Evolutionary conservation across 352 stramenopile genomes (phyloP).

Genomic region (Phytophthora foliorum): DNA sequence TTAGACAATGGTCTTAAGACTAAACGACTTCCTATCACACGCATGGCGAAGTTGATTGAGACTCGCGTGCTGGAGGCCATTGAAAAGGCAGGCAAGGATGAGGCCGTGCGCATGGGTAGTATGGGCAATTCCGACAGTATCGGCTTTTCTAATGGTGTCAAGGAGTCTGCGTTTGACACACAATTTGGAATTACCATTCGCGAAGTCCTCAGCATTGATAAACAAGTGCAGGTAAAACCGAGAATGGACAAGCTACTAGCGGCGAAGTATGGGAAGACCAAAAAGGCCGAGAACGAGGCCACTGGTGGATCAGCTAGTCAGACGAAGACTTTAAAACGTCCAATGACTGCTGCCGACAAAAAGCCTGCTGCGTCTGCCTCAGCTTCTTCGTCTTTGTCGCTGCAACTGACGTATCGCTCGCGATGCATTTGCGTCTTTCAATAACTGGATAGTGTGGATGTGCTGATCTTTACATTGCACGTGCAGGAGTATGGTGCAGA

Average conservation of each 20-base stretch:
- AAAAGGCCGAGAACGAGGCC: constrained; percentile 44
- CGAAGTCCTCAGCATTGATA: constrained; percentile 88
- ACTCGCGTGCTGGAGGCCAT: constrained; percentile 81
- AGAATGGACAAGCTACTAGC: constrained; percentile 83
- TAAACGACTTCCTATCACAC: constrained; percentile 79
- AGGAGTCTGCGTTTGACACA: constrained; percentile 80
- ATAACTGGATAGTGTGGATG: constrained; percentile 88
- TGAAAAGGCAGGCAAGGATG: constrained; percentile 78
- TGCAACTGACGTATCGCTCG: constrained; percentile 88
- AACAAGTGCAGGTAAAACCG: constrained; percentile 91
- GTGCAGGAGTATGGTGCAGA: constrained; percentile 89
- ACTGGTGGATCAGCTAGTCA: constrained; percentile 29
- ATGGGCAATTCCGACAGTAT: constrained; percentile 89
- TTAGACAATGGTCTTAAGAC: constrained; percentile 87
- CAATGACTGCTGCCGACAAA: constrained; percentile 31
- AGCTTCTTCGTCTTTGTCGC: constrained; percentile 36
- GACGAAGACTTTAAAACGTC: constrained; percentile 79
- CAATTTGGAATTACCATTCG: constrained; percentile 89
- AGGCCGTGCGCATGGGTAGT: constrained; percentile 81
- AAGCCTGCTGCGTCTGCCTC: constrained; percentile 29
- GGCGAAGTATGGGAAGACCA: constrained; percentile 71
- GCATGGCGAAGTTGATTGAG: constrained; percentile 89
- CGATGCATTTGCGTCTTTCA: constrained; percentile 93
- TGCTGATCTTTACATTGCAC: constrained; percentile 91
- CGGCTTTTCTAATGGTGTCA: constrained; percentile 69